Evolutionary conservation across 1,284 basidiomycete species (phyloP).

Genomic region (Filobasidium uniguttulatum): DNA sequence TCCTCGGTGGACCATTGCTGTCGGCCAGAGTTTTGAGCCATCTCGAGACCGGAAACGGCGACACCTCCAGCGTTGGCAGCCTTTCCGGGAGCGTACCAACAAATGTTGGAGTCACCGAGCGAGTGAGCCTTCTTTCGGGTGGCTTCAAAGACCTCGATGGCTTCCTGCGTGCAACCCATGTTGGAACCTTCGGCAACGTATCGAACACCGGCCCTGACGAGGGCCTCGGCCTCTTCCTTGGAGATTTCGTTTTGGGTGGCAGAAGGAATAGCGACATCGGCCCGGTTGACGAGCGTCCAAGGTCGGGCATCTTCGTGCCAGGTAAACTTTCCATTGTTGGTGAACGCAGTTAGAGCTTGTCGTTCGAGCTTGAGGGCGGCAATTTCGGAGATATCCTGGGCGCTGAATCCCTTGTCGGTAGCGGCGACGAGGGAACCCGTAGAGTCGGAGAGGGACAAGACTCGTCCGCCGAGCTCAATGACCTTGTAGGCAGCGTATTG

Average conservation of each 20-base stretch:
- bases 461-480: constrained; percentile 60
- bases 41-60: constrained; percentile 45
- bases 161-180: constrained; percentile 50
- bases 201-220: constrained; percentile 54
- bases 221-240: constrained; percentile 52
- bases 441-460: constrained; percentile 66
- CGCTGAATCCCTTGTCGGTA: constrained; percentile 45
- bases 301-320: constrained; percentile 59
- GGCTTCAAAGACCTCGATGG: constrained; percentile 58
- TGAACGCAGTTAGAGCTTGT: constrained; percentile 46
- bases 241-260: constrained; percentile 66
- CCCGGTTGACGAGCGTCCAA: constrained; percentile 54
- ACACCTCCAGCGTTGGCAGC: constrained; percentile 60
- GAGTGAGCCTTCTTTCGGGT: constrained; percentile 44
- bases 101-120: constrained; percentile 29
- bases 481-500: constrained; percentile 69
- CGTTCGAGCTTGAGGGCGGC: constrained; percentile 53
- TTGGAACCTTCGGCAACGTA: constrained; percentile 56
- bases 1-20: constrained; percentile 46
- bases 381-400: constrained; percentile 47
- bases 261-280: constrained; percentile 61
- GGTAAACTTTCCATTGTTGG: constrained; percentile 42
- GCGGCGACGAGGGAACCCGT: constrained; percentile 54
- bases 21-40: constrained; percentile 64
- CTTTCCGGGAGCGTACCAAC: constrained; percentile 61